These are phyloP conservation scores for Hirsutella minnesotensis DNA, from an alignment of 2,329 filamentous ascomycete species.

Conservation along the genomic window DNA sequence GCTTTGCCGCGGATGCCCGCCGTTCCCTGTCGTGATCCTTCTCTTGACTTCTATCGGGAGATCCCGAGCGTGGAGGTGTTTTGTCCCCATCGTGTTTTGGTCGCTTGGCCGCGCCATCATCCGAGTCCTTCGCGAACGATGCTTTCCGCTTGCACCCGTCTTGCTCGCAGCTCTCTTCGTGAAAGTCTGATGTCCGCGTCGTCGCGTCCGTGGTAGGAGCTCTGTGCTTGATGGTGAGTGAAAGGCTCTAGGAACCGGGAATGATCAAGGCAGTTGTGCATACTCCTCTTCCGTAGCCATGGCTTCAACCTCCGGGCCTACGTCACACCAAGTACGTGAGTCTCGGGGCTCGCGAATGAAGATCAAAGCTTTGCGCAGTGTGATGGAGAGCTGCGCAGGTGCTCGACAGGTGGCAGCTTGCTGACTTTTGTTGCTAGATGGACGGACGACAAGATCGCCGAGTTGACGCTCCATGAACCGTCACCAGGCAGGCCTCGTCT, in stretches of 20 bases:
- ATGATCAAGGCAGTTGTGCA: too few species aligned
- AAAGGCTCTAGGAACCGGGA: too few species aligned
- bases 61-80: not conserved
- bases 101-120: conserved; percentile 14
- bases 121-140: conserved; percentile 8
- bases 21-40: not conserved
- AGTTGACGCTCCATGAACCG: too few species aligned
- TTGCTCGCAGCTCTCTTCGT: not conserved
- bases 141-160: conserved; percentile 18
- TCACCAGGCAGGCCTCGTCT: too few species aligned
- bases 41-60: not conserved
- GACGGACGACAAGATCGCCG: too few species aligned
- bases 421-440: too few species aligned
- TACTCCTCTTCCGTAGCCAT: conserved; percentile 6
- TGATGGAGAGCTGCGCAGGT: too few species aligned
- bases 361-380: too few species aligned
- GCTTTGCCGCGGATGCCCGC: conserved; percentile 11
- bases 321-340: too few species aligned
- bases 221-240: not conserved
- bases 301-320: too few species aligned
- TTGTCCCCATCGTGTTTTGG: not conserved
- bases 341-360: too few species aligned
- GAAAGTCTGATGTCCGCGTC: not conserved
- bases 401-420: too few species aligned
- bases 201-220: not conserved